Conservation (phyloP, 1,284 basidiomycete genomes). For the Ganoderma meredithae region DNA sequence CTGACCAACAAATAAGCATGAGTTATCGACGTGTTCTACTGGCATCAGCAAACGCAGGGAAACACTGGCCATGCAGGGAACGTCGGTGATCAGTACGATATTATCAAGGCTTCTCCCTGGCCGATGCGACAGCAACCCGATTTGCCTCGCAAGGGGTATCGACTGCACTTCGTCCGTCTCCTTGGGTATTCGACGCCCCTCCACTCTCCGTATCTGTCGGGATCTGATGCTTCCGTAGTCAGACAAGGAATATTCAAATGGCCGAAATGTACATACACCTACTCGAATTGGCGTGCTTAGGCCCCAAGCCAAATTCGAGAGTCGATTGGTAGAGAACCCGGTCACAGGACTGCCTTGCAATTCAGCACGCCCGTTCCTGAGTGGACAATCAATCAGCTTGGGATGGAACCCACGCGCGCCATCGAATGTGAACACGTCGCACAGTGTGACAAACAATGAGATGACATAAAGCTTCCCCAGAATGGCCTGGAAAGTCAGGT, state of each 20-base stretch:
- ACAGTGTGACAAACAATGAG: conserved; percentile 43
- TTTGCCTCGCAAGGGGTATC: background rate
- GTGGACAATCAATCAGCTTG: background rate
- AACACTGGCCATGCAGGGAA: background rate
- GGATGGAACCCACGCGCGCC: background rate
- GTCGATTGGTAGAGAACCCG: conserved; percentile 27
- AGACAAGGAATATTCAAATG: background rate
- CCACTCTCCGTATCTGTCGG: conserved; percentile 6
- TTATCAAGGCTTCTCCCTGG: background rate
- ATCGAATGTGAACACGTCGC: conserved; percentile 12
- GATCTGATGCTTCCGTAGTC: background rate
- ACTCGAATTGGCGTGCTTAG: conserved; percentile 26
- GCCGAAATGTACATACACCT: conserved; percentile 17
- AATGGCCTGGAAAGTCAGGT: conserved; percentile 41
- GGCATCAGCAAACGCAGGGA: background rate
- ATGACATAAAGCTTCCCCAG: conserved; percentile 45
- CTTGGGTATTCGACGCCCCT: background rate
- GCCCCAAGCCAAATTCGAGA: conserved; percentile 31
- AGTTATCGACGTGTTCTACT: background rate
- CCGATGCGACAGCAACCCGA: background rate
- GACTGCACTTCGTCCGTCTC: conserved; percentile 2
- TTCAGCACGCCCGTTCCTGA: conserved; percentile 32
- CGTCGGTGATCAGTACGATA: background rate
- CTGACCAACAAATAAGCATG: background rate
- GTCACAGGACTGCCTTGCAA: conserved; percentile 27